Percentiles rank a stretch among this genome's conserved stretches.
phyloP scores from a whole-genome alignment of 345 rosid genomes.

The Arabis hirsuta region DNA sequence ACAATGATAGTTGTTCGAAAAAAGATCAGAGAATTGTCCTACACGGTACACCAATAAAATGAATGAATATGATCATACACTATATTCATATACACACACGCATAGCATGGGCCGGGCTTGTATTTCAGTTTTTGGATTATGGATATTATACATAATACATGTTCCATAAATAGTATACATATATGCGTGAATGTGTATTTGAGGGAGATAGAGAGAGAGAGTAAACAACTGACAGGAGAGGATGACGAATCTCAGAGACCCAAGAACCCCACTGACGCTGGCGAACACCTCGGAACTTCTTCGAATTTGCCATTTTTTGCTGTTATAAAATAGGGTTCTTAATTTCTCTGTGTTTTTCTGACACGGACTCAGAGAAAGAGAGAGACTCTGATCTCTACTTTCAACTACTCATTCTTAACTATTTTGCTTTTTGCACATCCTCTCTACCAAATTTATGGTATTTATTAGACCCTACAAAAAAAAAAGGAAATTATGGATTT shows the following conservation, averaged over 20 bases:
- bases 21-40: too few relatives aligned
- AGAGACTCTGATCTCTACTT: slow-evolving; percentile 21
- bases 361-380: slow-evolving; percentile 30
- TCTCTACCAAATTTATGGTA: slow-evolving; percentile 4
- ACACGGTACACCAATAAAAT: neutral
- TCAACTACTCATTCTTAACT: slow-evolving; percentile 25
- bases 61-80: neutral
- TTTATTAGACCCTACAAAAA: neutral
- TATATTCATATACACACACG: neutral
- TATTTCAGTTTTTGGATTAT: neutral
- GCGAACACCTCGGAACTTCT: slow-evolving; percentile 85
- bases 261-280: slow-evolving; percentile 96
- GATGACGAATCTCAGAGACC: slow-evolving; percentile 88
- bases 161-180: neutral
- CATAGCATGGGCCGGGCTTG: too few relatives aligned
- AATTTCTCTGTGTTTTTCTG: slow-evolving; percentile 20
- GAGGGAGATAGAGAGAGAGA: slow-evolving; percentile 3
- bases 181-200: neutral
- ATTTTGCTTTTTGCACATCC: slow-evolving; percentile 23
- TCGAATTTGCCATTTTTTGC: slow-evolving; percentile 67
- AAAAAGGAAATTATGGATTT: too few relatives aligned
- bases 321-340: slow-evolving; percentile 2
- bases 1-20: neutral
- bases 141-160: neutral
- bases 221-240: slow-evolving; percentile 55